Base-by-base conservation (phyloP, 2,329 filamentous ascomycete genomes). In the Colletotrichum sp. region DNA sequence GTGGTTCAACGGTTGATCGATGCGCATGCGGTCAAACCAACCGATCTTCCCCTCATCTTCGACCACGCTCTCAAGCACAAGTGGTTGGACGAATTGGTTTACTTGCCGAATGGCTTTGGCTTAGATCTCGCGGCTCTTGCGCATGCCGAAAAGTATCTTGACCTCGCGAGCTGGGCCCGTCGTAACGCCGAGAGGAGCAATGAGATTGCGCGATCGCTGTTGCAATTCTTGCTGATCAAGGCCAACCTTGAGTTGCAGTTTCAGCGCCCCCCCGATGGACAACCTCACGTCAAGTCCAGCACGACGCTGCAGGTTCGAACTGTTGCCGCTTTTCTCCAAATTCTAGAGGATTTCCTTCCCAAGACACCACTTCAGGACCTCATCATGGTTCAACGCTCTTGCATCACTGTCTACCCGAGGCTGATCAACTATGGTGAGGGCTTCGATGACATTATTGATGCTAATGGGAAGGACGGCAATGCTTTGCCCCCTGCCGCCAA, bases 351-450 rank as follows among this genome's bases (percentile, higher is more conserved):
- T 75, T 93, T 91, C 61, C 80, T 92, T 62, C 91, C 91, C 75
- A 87, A 91, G 84, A 85, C 88, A 73, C 87, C 90, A 78, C 82
- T 91, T 71, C 83, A 94, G 66, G 93, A 96, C 69, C 89, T 98
- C 28, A 95, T 97, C 65, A 87, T 92, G 16, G 91, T 98, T 32
- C 96, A 98, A 84, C 92, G 96, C 36, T 92, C 93, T 69, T 98
- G 96, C 83, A 96, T 99, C 77, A 96, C 96, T 72, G 94, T 94
- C 2, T 99, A 98, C 80, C 97, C 97, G 9, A 91, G 97, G 58
- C 87, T 99, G 34, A 98, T 99, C 87, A 99, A 99, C 81, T 98
- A 98, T 79, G 96, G 96, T 3, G 95, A 98, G 84, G 96, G 95
- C 5, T 96, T 94, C 77, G 96, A 99, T 83, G 94, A 97, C 73